Conservation (phyloP, 495 filamentous ascomycete genomes). For the Cercophora sp. region DNA sequence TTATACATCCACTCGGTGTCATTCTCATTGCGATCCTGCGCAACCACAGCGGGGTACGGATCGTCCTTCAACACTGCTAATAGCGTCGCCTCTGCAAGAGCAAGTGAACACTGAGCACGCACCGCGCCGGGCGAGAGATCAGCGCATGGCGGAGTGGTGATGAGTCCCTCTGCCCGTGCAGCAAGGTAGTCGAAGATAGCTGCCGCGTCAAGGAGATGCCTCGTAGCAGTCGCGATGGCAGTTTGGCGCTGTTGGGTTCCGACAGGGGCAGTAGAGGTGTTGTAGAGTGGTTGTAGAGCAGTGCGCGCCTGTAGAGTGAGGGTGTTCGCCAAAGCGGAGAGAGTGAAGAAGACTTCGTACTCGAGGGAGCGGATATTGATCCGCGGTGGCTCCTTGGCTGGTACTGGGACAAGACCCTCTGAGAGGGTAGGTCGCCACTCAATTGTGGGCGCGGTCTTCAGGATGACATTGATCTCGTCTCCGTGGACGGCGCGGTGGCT, state of each 20-base stretch:
- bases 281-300: conserved; percentile 49
- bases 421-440: conserved; percentile 84
- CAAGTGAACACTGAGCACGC: conserved; percentile 66
- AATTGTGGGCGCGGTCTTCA: conserved; percentile 47
- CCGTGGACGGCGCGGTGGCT: conserved; percentile 45
- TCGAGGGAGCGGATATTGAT: conserved; percentile 69
- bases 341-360: conserved; percentile 74
- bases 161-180: conserved; percentile 35
- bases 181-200: conserved; percentile 71
- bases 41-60: conserved; percentile 75
- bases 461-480: conserved; percentile 61
- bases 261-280: conserved; percentile 54
- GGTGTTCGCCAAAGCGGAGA: conserved; percentile 71
- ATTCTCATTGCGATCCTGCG: conserved; percentile 70
- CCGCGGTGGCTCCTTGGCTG: conserved; percentile 57
- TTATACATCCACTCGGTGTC: conserved; percentile 92
- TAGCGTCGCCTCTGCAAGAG: conserved; percentile 83
- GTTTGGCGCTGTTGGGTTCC: conserved; percentile 60
- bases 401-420: conserved; percentile 46
- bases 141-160: conserved; percentile 33
- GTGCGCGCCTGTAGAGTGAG: conserved; percentile 65
- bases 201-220: conserved; percentile 70
- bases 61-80: conserved; percentile 90
- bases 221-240: conserved; percentile 71
- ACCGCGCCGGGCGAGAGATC: conserved; percentile 66